Conservation (phyloP, 164 flowering plant species). For the Vitis rupestris region DNA sequence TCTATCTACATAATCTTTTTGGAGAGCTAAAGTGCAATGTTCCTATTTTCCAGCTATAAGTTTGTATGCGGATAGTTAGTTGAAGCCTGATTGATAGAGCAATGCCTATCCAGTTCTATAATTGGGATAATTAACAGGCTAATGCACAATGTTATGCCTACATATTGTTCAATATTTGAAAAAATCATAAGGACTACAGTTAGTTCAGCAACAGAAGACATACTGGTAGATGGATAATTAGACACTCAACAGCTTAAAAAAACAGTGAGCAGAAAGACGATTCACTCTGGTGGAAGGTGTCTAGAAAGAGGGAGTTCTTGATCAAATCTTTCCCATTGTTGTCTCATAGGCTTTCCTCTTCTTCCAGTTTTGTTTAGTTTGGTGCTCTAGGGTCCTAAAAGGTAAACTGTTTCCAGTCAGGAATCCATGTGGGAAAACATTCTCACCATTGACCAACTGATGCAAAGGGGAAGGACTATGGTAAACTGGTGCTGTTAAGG, state of each 20-base stretch:
- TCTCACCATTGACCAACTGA: too few relatives aligned
- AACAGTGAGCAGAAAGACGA: not conserved
- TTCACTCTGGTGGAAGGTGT: too few relatives aligned
- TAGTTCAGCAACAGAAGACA: not conserved
- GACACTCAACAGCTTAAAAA: not conserved
- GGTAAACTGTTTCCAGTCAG: too few relatives aligned
- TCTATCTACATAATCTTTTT: not conserved
- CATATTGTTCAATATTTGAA: not conserved
- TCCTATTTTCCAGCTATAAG: not conserved
- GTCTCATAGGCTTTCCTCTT: too few relatives aligned
- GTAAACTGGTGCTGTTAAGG: too few relatives aligned
- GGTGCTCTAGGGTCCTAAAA: too few relatives aligned
- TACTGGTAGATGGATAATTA: not conserved
- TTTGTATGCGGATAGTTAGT: not conserved
- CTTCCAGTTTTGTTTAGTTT: too few relatives aligned
- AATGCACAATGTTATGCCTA: not conserved
- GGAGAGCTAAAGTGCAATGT: too few relatives aligned
- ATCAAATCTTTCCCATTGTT: too few relatives aligned
- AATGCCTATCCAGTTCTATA: not conserved
- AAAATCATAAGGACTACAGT: not conserved
- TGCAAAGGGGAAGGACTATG: too few relatives aligned
- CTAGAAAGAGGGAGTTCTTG: too few relatives aligned
- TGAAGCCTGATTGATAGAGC: not conserved
- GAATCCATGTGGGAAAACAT: too few relatives aligned
- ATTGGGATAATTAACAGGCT: not conserved